Evolutionary conservation across 2,329 filamentous ascomycete genomes (phyloP).

Genomic region (Zasmidium cellare): DNA sequence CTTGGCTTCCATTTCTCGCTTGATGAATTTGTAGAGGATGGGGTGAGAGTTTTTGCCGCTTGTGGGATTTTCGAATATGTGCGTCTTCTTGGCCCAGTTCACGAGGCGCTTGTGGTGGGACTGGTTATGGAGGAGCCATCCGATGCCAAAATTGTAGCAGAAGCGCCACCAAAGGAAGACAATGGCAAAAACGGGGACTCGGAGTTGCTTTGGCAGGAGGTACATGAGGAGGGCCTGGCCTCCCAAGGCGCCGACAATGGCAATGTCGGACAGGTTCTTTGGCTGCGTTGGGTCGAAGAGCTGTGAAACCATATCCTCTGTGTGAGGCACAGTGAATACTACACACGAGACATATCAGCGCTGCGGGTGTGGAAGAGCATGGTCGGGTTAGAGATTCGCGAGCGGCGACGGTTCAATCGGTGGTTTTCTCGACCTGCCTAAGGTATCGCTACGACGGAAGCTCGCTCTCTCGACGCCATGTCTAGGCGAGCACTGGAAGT

Average conservation of each 20-base stretch:
- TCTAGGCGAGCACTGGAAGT: conserved; percentile 13
- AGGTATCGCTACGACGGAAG: conserved; percentile 9
- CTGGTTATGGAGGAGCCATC: conserved; percentile 82
- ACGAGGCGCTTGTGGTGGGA: conserved; percentile 86
- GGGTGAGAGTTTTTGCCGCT: conserved; percentile 82
- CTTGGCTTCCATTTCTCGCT: conserved; percentile 89
- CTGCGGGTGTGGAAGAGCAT: conserved; percentile 5
- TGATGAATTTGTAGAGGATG: conserved; percentile 78
- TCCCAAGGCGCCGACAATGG: conserved; percentile 76
- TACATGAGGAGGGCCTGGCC: conserved; percentile 74
- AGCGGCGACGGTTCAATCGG: conserved; percentile 2
- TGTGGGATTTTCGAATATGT: conserved; percentile 79
- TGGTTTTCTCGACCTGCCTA: conserved; percentile 13
- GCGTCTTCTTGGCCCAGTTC: conserved; percentile 81
- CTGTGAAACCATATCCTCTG: conserved; percentile 98
- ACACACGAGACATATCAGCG: conserved; percentile 28
- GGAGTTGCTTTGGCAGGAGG: conserved; percentile 66
- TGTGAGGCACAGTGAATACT: conserved; percentile 96
- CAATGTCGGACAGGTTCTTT: conserved; percentile 85
- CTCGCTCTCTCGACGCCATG: conserved; percentile 5
- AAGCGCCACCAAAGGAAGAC: conserved; percentile 91
- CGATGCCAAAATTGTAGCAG: conserved; percentile 92
- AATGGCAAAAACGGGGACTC: conserved; percentile 74
- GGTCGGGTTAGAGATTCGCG: neutral
- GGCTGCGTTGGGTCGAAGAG: conserved; percentile 90